Base-by-base conservation (phyloP, 495 filamentous ascomycete genomes). In the Daldinia bambusicola region DNA sequence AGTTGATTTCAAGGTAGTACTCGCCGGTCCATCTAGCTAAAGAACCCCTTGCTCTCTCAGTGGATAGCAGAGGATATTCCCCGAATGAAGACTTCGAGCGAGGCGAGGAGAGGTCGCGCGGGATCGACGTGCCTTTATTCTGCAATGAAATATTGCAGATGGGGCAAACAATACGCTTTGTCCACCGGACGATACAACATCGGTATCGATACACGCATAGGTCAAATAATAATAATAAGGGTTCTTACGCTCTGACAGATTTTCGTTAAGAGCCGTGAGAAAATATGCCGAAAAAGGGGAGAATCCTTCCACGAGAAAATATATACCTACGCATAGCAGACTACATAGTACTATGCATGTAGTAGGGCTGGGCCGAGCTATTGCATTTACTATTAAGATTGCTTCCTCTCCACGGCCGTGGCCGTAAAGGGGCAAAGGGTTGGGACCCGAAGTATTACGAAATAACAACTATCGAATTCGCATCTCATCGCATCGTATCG, bases 51-150 rank as follows among this genome's bases (percentile, higher is more conserved):
- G 65, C 18, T 14, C 37, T 45, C 61, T 51, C 26, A 1, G 55
- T 64, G 61, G 61, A 37, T 55, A 69, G 32, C 43, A 55, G 69
- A 64, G 65, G 50, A 73, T 69, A 66, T 69, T 53, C 66, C 70
- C 61, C 63, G 63, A 66, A 32, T 59, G 63, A 55, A 41, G 57
- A 66, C 52, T 48, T 36, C 53, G 65, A 52, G 66, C 66, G 66
- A 69, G 63, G 70, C 65, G 61, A 66, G 56, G 56, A 57, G 52
- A 57, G 40, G 61, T 68, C 41, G 61, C 56, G 66, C 65, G 57
- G 50, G 70, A 73, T 69, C 70, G 48, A 55, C 65, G 38, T 18
- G 48, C 55, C 34, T 58, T 61, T 32, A 64, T 67, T 72, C 64
- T 72, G 63, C 30, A 60, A 68, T 26, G 53, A 50, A 64, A 1